Evolutionary conservation across 2,329 filamentous ascomycete genomes (phyloP), one percentile per base, ranked within the genome.

Genomic region (Penicillium sp.): DNA sequence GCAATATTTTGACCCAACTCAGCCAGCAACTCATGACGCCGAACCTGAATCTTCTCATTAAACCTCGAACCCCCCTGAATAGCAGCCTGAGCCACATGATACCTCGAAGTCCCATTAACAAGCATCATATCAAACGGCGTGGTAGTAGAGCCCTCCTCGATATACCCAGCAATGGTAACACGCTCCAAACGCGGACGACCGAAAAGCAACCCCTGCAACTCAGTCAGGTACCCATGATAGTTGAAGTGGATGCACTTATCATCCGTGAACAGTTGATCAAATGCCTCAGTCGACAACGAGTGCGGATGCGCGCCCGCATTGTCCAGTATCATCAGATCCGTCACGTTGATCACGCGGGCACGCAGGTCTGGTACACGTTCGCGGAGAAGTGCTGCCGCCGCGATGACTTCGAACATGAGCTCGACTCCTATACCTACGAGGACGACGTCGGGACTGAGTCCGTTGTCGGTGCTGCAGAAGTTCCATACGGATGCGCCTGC

Each of bases 61-160:
- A 68, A 60, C 61, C 70, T 72, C 1, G 79, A 75, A 0, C 72
- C 84, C 1, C 77, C 79, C 42, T 69, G 72, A 47, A 88, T 62
- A 2, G 85, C 85, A 11, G 78, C 71, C 57, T 79, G 75, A 0
- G 82, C 83, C 20, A 88, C 77, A 66, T 88, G 79, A 61, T 81
- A 89, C 41, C 85, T 74, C 18, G 80, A 85, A 1, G 85, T 82
- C 20, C 74, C 63, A 63, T 89, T 89, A 4, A 81, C 69, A 1
- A 88, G 75, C 84, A 88, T 85, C 85, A 88, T 88, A 63, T 88
- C 83, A 61, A 89, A 88, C 2, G 85, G 85, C 2, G 85, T 88
- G 0, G 85, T 89, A 1, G 85, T 88, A 50, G 77, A 84, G 0
- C 85, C 86, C 68, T 89, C 85, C 64, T 89, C 85, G 25, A 79